Percentiles rank a stretch among this genome's conserved stretches.
These are phyloP conservation scores for Boeremia lycopersici DNA, from an alignment of 2,329 filamentous ascomycete species.

Conservation along the genomic window DNA sequence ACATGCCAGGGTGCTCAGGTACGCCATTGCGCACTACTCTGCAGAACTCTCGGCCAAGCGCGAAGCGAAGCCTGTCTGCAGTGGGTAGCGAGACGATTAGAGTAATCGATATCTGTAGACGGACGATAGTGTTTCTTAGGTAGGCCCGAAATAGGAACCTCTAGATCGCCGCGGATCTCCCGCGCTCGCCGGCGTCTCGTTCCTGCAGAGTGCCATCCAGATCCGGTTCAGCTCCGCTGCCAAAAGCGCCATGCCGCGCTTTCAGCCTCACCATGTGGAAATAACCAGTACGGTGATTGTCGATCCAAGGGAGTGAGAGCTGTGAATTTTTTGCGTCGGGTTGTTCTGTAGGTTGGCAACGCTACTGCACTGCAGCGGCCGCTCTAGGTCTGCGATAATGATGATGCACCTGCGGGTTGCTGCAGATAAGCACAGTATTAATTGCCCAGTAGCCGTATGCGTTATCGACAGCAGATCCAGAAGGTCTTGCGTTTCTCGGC, in stretches of 20 bases:
- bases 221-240: slow-evolving; percentile 5
- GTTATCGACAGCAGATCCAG: not conserved
- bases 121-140: slow-evolving; percentile 5
- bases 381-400: not conserved
- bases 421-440: slow-evolving; percentile 13
- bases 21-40: slow-evolving; percentile 14
- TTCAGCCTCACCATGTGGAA: slow-evolving; percentile 13
- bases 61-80: slow-evolving; percentile 5
- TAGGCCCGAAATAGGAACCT: slow-evolving; percentile 12
- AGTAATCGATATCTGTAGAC: slow-evolving; percentile 9
- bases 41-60: slow-evolving; percentile 1
- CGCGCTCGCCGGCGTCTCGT: not conserved
- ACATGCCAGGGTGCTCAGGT: slow-evolving; percentile 5
- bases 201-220: slow-evolving; percentile 3
- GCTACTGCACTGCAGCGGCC: not conserved
- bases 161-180: slow-evolving; percentile 7
- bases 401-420: not conserved
- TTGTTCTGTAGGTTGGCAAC: not conserved
- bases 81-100: not conserved
- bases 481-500: slow-evolving; percentile 5
- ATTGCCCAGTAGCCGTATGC: slow-evolving; percentile 6
- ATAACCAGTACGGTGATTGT: not conserved
- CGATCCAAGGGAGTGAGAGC: not conserved
- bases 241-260: slow-evolving; percentile 7
- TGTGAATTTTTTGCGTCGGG: not conserved